Conservation (phyloP, 2,329 filamentous ascomycete species). For the Pseudophaeomoniella oleicola region DNA sequence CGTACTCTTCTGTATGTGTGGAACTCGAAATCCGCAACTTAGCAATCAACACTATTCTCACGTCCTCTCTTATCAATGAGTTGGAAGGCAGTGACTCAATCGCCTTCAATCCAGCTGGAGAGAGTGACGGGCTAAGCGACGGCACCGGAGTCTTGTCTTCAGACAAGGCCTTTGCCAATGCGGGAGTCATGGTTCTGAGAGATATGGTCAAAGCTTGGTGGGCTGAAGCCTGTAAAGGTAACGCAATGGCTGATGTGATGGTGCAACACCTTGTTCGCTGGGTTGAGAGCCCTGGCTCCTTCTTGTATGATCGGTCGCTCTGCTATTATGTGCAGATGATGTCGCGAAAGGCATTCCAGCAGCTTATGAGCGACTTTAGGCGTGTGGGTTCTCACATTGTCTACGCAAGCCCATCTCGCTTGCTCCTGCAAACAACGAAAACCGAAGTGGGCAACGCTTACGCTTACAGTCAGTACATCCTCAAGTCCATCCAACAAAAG, state of each 20-base stretch:
- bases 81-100: conserved; percentile 76
- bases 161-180: conserved; percentile 84
- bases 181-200: conserved; percentile 74
- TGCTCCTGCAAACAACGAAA: conserved; percentile 92
- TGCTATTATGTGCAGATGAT: conserved; percentile 99
- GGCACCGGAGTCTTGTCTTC: conserved; percentile 60
- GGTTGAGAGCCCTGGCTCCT: conserved; percentile 87
- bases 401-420: conserved; percentile 79
- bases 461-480: conserved; percentile 91
- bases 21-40: conserved; percentile 89
- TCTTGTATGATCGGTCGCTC: conserved; percentile 84
- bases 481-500: conserved; percentile 93
- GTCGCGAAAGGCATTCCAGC: conserved; percentile 91
- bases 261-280: conserved; percentile 94
- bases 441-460: conserved; percentile 92
- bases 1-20: conserved; percentile 91
- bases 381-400: conserved; percentile 89
- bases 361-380: conserved; percentile 92
- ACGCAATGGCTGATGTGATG: conserved; percentile 91
- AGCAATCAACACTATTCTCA: conserved; percentile 93
- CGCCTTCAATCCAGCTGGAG: conserved; percentile 64
- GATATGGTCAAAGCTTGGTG: conserved; percentile 99
- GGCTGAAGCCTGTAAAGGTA: conserved; percentile 80
- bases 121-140: conserved; percentile 44
- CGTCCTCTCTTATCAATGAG: conserved; percentile 91